Evolutionary conservation across 106 monocot species (phyloP), one percentile per base, ranked within the genome.

Genomic region (Chionographis japonica): DNA sequence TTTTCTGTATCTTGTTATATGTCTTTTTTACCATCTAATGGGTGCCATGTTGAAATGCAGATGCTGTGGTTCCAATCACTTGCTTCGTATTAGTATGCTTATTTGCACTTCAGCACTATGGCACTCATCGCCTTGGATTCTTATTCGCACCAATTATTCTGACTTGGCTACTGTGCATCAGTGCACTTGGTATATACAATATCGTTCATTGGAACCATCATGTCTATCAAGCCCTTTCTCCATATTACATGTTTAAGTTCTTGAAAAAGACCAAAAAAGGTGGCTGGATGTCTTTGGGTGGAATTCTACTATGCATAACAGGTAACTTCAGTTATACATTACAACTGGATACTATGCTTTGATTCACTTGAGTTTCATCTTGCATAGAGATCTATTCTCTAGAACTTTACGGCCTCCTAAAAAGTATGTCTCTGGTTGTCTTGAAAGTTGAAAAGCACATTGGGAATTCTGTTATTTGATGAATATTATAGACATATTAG

Each of bases 241-340:
- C 89, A n/a, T 82, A 77, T 77, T 89, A 85, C 64, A 85, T 89
- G 89, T 82, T 62, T 52, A 89, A 77, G 54, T 89, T 89, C 67
- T 58, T 89, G 70, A 89, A 85, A 42, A 89, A 82, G 72, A 89
- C 89, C 8, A 82, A 62, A 57, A 85, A 85, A 49, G 62, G 43
- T 70, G 89, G 89, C 18, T 89, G 89, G 89, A 89, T 89, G 89
- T 89, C 89, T 16, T 74, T 89, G 49, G 89, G 89, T 59, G 89
- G 89, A 70, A 89, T 89, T 39, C 74, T 89, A 19, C 74, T 89
- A 51, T 85, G 85, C 82, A 85, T 89, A 66, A 89, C 85, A 80
- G 85, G 85, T 89, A 55, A 61, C 2, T 9, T 65, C 59, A 19
- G 52, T 1, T 5, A 59, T 52, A 20, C 61, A 50, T 62, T 17